Base-by-base conservation (phyloP, 208 protist genomes). In the Balamuthia mandrillaris region DNA sequence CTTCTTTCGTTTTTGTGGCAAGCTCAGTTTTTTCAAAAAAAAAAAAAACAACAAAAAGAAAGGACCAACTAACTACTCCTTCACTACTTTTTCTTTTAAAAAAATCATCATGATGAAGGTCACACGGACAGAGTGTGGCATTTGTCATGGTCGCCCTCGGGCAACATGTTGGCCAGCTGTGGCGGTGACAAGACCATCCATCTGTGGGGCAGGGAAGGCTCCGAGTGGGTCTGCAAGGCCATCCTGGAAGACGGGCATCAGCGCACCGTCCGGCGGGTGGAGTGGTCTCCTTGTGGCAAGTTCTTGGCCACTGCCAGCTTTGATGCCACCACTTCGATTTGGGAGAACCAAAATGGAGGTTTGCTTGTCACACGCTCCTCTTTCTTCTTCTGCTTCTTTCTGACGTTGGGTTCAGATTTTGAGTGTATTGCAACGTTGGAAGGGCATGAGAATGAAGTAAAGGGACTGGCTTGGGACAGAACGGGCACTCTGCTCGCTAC, bases 371-470 rank as follows among this genome's bases (percentile, higher is more conserved):
- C 63, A 29, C n/a, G 31, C 37, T 37, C 33, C 56, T 86, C 39
- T 74, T 49, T 89, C 10, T 45, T n/a, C 33, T 7, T 12, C 5
- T 86, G 29, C 65, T 6, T 89, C 60, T 52, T 88, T 18, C 18
- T 4, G n/a, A 84, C 27, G 31, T 29, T 47, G 21, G 31, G 27
- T 5, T 33, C 39, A 81, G 84, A 89, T 16, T 92, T 85, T 39
- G 86, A 92, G 9, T 82, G 86, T 61, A 49, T 90, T 18, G 89
- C 91, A 0, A 87, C 85, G 47, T 72, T 95, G 6, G 92, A 95
- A 63, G 93, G 93, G 29, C 93, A 95, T 56, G 88, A 93, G 14
- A 94, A 90, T 58, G 93, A 95, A 82, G 90, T 95, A 9, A 95
- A 95, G 77, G 84, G 72, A 29, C 90, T 89, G 1, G 54, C 81